Conservation (phyloP, 2,329 filamentous ascomycete genomes). For the Ophiognomonia clavigignenti-juglandacearum region DNA sequence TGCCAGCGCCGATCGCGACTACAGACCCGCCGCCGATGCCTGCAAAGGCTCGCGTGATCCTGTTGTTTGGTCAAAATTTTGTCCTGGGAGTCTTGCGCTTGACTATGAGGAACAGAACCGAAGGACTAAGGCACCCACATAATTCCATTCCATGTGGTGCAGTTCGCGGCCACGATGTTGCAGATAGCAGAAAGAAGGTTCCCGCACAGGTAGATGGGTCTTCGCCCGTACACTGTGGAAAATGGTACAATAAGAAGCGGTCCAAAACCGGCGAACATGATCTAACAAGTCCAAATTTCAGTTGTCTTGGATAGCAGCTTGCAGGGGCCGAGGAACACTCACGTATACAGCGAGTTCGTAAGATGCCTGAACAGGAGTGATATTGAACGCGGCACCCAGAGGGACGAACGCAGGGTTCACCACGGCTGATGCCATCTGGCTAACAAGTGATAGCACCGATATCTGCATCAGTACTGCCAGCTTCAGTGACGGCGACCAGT, state of each 20-base stretch:
- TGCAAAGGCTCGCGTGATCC: slow-evolving; percentile 18
- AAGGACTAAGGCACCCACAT: slow-evolving; percentile 4
- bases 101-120: background rate
- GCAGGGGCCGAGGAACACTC: background rate
- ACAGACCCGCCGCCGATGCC: slow-evolving; percentile 17
- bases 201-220: slow-evolving; percentile 27
- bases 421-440: slow-evolving; percentile 23
- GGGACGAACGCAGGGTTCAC: slow-evolving; percentile 29
- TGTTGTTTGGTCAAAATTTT: background rate
- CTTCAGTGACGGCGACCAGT: slow-evolving; percentile 22
- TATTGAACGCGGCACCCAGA: slow-evolving; percentile 24
- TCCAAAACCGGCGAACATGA: slow-evolving; percentile 28
- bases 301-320: background rate
- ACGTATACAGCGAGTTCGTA: slow-evolving; percentile 25
- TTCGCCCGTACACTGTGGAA: slow-evolving; percentile 28
- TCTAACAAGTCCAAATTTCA: too few relatives aligned
- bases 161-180: slow-evolving; percentile 22
- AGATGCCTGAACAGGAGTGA: slow-evolving; percentile 25
- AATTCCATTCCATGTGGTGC: slow-evolving; percentile 18
- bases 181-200: slow-evolving; percentile 26
- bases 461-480: slow-evolving; percentile 24
- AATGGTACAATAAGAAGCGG: slow-evolving; percentile 24
- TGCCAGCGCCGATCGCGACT: slow-evolving; percentile 18
- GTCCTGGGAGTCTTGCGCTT: background rate
- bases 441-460: slow-evolving; percentile 26